Evolutionary conservation across 1,139 yeast genomes (phyloP).

Genomic region (Pichia sp.): DNA sequence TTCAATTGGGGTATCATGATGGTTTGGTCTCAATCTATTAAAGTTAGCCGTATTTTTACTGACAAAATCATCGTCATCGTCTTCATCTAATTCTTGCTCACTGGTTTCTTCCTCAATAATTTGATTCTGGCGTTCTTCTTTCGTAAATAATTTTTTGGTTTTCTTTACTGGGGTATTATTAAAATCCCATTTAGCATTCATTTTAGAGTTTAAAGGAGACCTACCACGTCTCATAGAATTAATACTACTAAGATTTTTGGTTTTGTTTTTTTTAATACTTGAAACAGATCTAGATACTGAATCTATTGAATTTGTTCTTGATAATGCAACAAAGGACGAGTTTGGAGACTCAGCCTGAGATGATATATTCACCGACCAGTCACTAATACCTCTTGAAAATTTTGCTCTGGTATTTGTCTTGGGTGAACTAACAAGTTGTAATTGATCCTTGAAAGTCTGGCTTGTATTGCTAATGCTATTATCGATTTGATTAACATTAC

Average conservation of each 20-base stretch:
- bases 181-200: constrained; percentile 28
- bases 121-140: constrained; percentile 22
- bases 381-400: constrained; percentile 27
- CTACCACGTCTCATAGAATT: constrained; percentile 33
- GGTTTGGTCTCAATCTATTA: background rate
- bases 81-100: constrained; percentile 18
- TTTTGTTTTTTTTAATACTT: constrained; percentile 19
- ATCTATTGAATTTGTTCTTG: constrained; percentile 28
- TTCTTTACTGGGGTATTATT: constrained; percentile 13
- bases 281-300: constrained; percentile 24
- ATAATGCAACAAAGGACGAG: constrained; percentile 28
- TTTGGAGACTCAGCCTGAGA: constrained; percentile 29
- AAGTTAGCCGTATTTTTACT: background rate
- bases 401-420: constrained; percentile 18
- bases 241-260: constrained; percentile 16
- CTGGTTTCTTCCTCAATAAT: constrained; percentile 33
- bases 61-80: constrained; percentile 9
- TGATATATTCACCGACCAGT: constrained; percentile 23
- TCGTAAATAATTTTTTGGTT: constrained; percentile 26
- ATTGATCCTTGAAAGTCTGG: too few species aligned
- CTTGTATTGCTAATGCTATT: constrained; percentile 1
- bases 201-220: constrained; percentile 32
- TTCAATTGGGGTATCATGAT: background rate
- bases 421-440: constrained; percentile 7
- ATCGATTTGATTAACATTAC: background rate